Evolutionary conservation across 768 basidiomycete genomes (phyloP).

Genomic region (Tylopilus plumbeoviolaceoides): DNA sequence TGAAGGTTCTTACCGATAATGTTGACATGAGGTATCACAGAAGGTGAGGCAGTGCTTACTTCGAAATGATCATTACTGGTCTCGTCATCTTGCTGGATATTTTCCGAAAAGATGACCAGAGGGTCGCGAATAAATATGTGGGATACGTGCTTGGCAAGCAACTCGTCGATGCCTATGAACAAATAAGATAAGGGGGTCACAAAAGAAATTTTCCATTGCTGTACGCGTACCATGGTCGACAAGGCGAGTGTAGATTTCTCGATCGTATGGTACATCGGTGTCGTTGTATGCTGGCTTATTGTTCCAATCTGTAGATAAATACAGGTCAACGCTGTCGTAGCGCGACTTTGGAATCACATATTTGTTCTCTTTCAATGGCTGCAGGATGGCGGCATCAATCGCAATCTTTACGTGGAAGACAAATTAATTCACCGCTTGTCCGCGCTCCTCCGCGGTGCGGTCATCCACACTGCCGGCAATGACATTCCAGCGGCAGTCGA

Average conservation of each 20-base stretch:
- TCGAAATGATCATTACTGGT: conserved; percentile 94
- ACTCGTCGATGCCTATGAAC: conserved; percentile 70
- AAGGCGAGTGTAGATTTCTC: conserved; percentile 68
- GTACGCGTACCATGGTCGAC: conserved; percentile 59
- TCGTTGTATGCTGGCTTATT: conserved; percentile 97
- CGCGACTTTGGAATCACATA: conserved; percentile 92
- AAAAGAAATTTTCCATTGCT: not conserved
- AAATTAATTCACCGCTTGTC: conserved; percentile 54
- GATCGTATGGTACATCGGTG: conserved; percentile 73
- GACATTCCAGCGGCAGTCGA: conserved; percentile 98
- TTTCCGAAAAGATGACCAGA: conserved; percentile 91
- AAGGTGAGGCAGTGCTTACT: conserved; percentile 39
- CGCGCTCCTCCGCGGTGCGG: conserved; percentile 92
- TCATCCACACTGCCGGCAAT: conserved; percentile 99
- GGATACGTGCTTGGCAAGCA: conserved; percentile 86
- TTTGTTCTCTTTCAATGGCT: conserved; percentile 76
- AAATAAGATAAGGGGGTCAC: not conserved
- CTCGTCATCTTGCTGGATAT: conserved; percentile 85
- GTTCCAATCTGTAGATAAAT: conserved; percentile 80
- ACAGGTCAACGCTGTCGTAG: conserved; percentile 94
- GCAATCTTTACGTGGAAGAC: conserved; percentile 5
- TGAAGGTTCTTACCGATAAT: conserved; percentile 73
- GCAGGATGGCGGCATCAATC: conserved; percentile 4
- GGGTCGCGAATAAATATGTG: conserved; percentile 98
- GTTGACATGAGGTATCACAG: not conserved